Base-by-base conservation (phyloP, 1,139 yeast genomes). In the Hyphopichia khmerensis region DNA sequence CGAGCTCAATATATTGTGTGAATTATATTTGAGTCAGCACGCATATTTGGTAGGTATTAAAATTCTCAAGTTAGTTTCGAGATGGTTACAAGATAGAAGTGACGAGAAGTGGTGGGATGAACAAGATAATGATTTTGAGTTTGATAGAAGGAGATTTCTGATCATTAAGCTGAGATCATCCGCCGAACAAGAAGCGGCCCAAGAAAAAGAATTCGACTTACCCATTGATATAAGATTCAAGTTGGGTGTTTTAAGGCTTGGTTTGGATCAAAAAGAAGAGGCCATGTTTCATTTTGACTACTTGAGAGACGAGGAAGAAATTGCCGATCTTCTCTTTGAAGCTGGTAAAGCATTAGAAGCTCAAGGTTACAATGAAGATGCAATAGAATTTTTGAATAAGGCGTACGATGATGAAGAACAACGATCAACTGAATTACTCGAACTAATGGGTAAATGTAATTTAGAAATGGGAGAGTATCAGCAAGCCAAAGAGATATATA, bases 211-310 rank as follows among this genome's bases (percentile, higher is more conserved):
- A 4, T 60, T 48, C 42, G 63, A 72, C 9, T 64, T 93, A 26
- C 98, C 97, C 0, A 81, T 91, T 42, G 99, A 91, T 67, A 86
- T 95, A 30, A 67, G 98, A 43, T 83, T 82, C 30, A 87, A 93
- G 59, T 60, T 93, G 19, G 95, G 96, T 0, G 66, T 81, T 21
- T 72, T 88, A 35, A 74, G 99, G 45, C 64, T 93, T 24, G 82
- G 84, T 39, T 62, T 80, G 34, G 83, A 79, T 36, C 76, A 85
- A 33, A 69, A 75, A 27, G 79, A 77, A 1, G 96, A 90, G 52
- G 96, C 96, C 0, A 57, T 84, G 51, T 65, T 62, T 9, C 96
- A 91, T 59, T 84, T 87, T 50, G 78, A 75, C 32, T 77, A 75
- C 48, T 63, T 91, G 8, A 63, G 82, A 36, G 79, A 79, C 27